A percentile compares a stretch with the other conserved stretches of the same genome.
Conservation (phyloP, 2,329 filamentous ascomycete genomes). For the Cylindrodendrum hubeiense region DNA sequence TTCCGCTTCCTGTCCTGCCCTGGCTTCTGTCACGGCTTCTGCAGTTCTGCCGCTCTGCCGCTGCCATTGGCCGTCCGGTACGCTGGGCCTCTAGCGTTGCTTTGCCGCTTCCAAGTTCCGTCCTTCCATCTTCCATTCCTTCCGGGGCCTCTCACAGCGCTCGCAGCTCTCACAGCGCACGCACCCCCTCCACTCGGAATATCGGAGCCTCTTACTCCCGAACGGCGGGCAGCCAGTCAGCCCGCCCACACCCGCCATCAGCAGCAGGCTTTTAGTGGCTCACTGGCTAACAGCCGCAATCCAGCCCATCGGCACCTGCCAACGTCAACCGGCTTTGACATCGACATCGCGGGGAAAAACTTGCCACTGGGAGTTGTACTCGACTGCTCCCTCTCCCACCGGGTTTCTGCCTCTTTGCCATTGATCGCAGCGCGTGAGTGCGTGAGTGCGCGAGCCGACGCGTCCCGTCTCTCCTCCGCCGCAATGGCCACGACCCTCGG, state of each 20-base stretch:
- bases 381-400: background rate
- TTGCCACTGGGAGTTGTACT: slow-evolving; percentile 8
- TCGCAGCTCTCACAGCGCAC: background rate
- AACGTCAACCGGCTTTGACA: slow-evolving; percentile 41
- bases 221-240: slow-evolving; percentile 7
- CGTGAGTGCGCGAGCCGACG: slow-evolving; percentile 7
- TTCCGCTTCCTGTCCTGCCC: background rate
- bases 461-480: slow-evolving; percentile 18
- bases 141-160: background rate
- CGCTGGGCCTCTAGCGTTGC: background rate
- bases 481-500: slow-evolving; percentile 51
- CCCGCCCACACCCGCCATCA: slow-evolving; percentile 15
- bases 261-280: slow-evolving; percentile 35
- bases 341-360: slow-evolving; percentile 39
- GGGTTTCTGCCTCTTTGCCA: slow-evolving; percentile 10
- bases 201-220: slow-evolving; percentile 40
- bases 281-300: slow-evolving; percentile 36
- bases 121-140: slow-evolving; percentile 13
- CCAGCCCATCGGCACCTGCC: slow-evolving; percentile 26
- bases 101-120: background rate
- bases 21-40: background rate
- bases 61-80: slow-evolving; percentile 28
- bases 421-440: slow-evolving; percentile 16
- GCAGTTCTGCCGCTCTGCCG: no score
- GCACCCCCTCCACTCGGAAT: slow-evolving; percentile 33